Evolutionary conservation across 2,329 filamentous ascomycete genomes (phyloP), one percentile per base, ranked within the genome.

Genomic region (Trichoderma sp.): DNA sequence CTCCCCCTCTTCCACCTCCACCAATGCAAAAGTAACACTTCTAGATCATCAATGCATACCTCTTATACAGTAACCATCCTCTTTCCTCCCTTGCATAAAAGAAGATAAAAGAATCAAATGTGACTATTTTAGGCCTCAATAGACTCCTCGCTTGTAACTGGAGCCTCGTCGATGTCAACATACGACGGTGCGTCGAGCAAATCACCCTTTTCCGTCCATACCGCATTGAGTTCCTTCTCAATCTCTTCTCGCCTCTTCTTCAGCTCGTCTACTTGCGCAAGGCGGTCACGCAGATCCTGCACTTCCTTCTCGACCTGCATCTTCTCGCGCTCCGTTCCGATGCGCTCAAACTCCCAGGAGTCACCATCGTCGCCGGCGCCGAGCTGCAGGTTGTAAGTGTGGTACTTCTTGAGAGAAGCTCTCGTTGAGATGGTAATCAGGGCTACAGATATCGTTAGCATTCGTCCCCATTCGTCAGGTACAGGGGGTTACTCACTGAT

Each of bases 361-460:
- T 92, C 91, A n/a, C 91, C 93, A 62, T 89, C 87, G 19, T 92
- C 89, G 63, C 94, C 95, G 70, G 92, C 82, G 33, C 94, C 94
- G 5, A 99, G 88, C 3, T 90, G 91, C 11, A 99, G 88, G 74
- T 96, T 97, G 81, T 90, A 97, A 0, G 90, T 94, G 81, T 99
- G 96, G 77, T 98, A 98, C 76, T 95, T 94, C 81, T 97, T 97
- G 69, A 99, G 86, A 27, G 93, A 97, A 16, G 93, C 95, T 55
- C 96, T 91, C 0, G 96, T 99, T 1, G 94, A 97, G 70, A 99
- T 95, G 0, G 96, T 99, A 74, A 99, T 96, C 4, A 99, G 83
- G 1, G 96, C 91, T 93, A 72, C 31, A 24, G 14, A 47, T n/a
- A 14, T 33, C 5, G 19, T 68, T 55, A 61, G 65, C 35, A 13